Conservation (phyloP, 1,284 basidiomycete species). For the Malassezia brasiliensis region DNA sequence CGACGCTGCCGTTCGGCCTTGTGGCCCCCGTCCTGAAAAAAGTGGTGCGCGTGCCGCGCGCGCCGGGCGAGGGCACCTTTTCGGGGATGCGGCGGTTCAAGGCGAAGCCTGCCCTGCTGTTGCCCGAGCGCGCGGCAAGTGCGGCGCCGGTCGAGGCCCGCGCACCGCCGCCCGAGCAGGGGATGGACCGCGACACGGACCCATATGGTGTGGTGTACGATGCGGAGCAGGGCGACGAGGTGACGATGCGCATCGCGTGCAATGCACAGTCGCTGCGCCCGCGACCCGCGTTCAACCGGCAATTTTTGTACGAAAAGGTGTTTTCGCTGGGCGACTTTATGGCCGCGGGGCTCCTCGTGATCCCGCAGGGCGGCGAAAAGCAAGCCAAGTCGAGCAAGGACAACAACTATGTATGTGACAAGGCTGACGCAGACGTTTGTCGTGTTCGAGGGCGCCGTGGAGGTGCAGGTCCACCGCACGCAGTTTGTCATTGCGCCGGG, state of each 20-base stretch:
- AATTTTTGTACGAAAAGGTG: conserved; percentile 84
- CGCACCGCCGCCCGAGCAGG: conserved; percentile 54
- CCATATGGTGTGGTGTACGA: conserved; percentile 63
- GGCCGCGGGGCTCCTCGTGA: conserved; percentile 74
- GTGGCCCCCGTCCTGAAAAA: conserved; percentile 63
- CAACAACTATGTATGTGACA: conserved; percentile 79
- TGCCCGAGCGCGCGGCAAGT: conserved; percentile 30
- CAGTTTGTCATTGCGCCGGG: conserved; percentile 68
- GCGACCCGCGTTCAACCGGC: conserved; percentile 53
- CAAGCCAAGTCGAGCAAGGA: conserved; percentile 81
- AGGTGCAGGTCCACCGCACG: conserved; percentile 69
- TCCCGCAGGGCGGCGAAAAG: conserved; percentile 69
- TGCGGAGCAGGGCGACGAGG: conserved; percentile 58
- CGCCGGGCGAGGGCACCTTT: conserved; percentile 51
- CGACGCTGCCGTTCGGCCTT: conserved; percentile 20
- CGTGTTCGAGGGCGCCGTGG: conserved; percentile 61
- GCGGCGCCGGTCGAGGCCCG: conserved; percentile 36
- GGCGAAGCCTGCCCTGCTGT: conserved; percentile 43
- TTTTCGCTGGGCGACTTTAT: conserved; percentile 85
- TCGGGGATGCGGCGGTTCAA: conserved; percentile 25
- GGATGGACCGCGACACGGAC: conserved; percentile 74
- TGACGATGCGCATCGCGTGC: conserved; percentile 64
- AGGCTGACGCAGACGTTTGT: conserved; percentile 24
- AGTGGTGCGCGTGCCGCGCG: conserved; percentile 68
- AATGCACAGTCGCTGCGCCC: conserved; percentile 60